These are phyloP conservation scores for Pholiota molesta DNA, from an alignment of 768 basidiomycete species.

Conservation along the genomic window DNA sequence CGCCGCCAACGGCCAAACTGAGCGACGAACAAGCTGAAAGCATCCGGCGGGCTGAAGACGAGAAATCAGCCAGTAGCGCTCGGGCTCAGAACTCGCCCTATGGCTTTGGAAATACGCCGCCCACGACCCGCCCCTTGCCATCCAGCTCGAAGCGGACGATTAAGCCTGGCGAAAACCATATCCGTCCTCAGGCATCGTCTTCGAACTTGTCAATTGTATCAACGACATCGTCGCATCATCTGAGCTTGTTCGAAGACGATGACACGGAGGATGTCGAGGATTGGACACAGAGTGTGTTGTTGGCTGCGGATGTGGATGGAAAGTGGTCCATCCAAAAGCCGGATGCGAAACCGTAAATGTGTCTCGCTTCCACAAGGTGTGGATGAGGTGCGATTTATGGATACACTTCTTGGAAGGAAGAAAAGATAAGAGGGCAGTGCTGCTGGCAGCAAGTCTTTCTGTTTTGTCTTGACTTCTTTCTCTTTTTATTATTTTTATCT, in stretches of 20 bases:
- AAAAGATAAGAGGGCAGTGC: background rate
- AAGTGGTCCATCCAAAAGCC: slow-evolving; percentile 11
- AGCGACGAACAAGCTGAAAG: background rate
- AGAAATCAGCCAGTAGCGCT: background rate
- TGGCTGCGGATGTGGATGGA: slow-evolving; percentile 59
- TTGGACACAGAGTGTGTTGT: slow-evolving; percentile 75
- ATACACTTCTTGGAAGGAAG: background rate
- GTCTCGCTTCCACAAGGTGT: background rate
- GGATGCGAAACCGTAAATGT: background rate
- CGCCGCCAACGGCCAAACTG: slow-evolving; percentile 26
- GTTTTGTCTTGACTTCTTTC: background rate
- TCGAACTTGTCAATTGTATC: slow-evolving; percentile 28
- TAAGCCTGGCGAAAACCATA: slow-evolving; percentile 17
- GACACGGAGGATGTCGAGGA: slow-evolving; percentile 51
- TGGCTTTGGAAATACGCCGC: background rate
- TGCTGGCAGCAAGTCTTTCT: slow-evolving; percentile 7
- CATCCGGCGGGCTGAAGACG: background rate
- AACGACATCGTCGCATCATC: slow-evolving; percentile 46
- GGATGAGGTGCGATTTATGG: background rate
- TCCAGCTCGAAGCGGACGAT: slow-evolving; percentile 9
- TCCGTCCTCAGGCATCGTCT: slow-evolving; percentile 16
- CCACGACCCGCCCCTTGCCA: background rate
- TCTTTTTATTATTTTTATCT: slow-evolving; percentile 13
- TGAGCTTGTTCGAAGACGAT: slow-evolving; percentile 48
- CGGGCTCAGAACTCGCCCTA: background rate